These are phyloP conservation scores for Podospora bellae-mahoneyi DNA, from an alignment of 495 filamentous ascomycete species.

Conservation along the genomic window DNA sequence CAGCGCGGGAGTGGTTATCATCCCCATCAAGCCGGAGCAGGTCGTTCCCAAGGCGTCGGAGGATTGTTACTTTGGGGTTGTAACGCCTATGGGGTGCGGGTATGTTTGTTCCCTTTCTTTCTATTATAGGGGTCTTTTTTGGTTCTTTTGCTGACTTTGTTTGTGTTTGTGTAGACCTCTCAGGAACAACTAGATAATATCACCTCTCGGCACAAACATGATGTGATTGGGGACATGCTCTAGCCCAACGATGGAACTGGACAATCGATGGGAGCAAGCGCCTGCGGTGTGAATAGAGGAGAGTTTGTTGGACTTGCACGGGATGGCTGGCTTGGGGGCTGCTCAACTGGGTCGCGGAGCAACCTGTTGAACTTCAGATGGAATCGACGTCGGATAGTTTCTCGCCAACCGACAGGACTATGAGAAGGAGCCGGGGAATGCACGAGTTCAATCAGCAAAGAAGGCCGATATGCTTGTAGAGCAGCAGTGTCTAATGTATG, in stretches of 20 bases:
- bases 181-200: background rate
- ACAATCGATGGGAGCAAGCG: background rate
- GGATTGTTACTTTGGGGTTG: slow-evolving; percentile 51
- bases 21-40: slow-evolving; percentile 43
- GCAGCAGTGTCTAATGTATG: background rate
- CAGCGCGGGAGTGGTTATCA: slow-evolving; percentile 47
- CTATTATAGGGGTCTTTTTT: background rate
- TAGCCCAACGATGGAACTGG: background rate
- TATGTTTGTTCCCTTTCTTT: slow-evolving; percentile 28
- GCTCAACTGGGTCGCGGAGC: background rate
- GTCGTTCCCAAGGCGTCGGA: slow-evolving; percentile 38
- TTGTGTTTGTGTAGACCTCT: background rate
- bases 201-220: background rate
- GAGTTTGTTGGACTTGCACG: background rate
- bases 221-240: background rate
- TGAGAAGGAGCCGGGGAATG: background rate
- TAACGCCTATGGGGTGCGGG: slow-evolving; percentile 48
- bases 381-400: background rate
- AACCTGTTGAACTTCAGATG: background rate
- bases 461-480: background rate
- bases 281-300: background rate
- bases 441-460: background rate
- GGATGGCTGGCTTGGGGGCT: background rate
- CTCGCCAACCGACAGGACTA: background rate
- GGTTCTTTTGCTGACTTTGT: background rate